phyloP scores from a whole-genome alignment of 768 basidiomycete genomes.

The Tricholoma saponaceum region DNA sequence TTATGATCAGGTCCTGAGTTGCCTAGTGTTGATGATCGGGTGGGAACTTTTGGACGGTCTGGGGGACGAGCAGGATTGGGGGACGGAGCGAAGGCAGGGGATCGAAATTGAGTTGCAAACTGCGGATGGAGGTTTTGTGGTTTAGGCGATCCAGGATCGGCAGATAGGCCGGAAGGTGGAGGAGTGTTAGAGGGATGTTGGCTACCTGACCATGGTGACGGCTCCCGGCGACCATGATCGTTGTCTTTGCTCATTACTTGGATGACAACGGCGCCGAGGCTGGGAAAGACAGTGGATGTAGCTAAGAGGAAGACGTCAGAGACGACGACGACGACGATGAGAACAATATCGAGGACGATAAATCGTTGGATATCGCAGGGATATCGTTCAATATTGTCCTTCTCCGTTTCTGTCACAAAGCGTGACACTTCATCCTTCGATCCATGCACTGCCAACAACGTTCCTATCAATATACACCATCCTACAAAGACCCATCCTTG shows the following conservation, averaged over 20 bases:
- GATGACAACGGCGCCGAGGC: constrained; percentile 1
- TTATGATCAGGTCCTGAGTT: constrained; percentile 52
- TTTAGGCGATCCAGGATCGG: constrained; percentile 23
- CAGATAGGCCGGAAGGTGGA: constrained; percentile 18
- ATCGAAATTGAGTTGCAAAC: constrained; percentile 11
- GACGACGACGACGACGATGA: constrained; percentile 1
- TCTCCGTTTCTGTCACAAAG: constrained; percentile 2
- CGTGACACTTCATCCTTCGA: constrained; percentile 7
- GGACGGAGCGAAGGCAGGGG: constrained; percentile 30
- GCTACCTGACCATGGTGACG: constrained; percentile 30
- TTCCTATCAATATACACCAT: background rate
- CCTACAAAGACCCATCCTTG: too few relatives aligned
- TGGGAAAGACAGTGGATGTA: background rate
- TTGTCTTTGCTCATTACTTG: constrained; percentile 34
- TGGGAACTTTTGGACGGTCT: constrained; percentile 54
- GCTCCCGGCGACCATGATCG: constrained; percentile 25
- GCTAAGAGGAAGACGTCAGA: background rate
- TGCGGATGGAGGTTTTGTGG: constrained; percentile 14
- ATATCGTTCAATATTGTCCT: background rate
- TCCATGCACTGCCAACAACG: background rate
- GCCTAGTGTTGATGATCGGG: constrained; percentile 62
- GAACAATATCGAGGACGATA: constrained; percentile 8
- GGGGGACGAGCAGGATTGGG: constrained; percentile 32
- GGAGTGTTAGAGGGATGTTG: constrained; percentile 20
- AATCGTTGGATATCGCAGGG: constrained; percentile 11